These are phyloP conservation scores for Auricularia cornea DNA, from an alignment of 768 basidiomycete species.

Conservation along the genomic window DNA sequence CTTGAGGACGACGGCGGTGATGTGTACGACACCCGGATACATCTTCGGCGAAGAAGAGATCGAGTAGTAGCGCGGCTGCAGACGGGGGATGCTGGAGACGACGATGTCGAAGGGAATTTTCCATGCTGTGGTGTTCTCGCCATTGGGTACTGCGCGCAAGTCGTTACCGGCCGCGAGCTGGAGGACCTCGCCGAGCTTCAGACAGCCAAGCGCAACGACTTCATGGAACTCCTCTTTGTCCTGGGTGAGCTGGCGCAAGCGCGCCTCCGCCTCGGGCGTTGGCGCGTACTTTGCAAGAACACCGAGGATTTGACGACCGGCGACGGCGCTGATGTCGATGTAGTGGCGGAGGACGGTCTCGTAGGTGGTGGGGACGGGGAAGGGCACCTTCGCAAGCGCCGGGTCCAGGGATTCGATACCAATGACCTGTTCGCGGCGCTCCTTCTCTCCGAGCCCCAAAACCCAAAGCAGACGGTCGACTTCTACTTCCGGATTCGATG, in stretches of 20 bases:
- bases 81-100: constrained; percentile 84
- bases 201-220: constrained; percentile 71
- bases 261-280: constrained; percentile 61
- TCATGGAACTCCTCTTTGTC: constrained; percentile 81
- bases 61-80: constrained; percentile 97
- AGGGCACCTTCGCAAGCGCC: constrained; percentile 94
- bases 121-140: constrained; percentile 80
- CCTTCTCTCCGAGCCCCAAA: constrained; percentile 58
- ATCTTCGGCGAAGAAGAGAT: constrained; percentile 97
- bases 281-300: constrained; percentile 85
- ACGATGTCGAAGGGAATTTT: constrained; percentile 94
- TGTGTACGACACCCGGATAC: constrained; percentile 80
- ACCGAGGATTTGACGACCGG: constrained; percentile 89
- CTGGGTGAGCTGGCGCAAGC: constrained; percentile 66
- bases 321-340: constrained; percentile 91
- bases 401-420: constrained; percentile 96
- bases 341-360: constrained; percentile 91
- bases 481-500: constrained; percentile 85
- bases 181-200: constrained; percentile 89
- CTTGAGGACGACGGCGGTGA: constrained; percentile 92
- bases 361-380: constrained; percentile 96
- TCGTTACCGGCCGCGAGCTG: constrained; percentile 84
- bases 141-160: constrained; percentile 43
- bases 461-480: constrained; percentile 81
- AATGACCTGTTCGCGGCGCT: constrained; percentile 76